A percentile compares a stretch with the other conserved stretches of the same genome.
These are phyloP conservation scores for Hymenoscyphus occultus DNA, from an alignment of 2,329 filamentous ascomycete species.

Conservation along the genomic window DNA sequence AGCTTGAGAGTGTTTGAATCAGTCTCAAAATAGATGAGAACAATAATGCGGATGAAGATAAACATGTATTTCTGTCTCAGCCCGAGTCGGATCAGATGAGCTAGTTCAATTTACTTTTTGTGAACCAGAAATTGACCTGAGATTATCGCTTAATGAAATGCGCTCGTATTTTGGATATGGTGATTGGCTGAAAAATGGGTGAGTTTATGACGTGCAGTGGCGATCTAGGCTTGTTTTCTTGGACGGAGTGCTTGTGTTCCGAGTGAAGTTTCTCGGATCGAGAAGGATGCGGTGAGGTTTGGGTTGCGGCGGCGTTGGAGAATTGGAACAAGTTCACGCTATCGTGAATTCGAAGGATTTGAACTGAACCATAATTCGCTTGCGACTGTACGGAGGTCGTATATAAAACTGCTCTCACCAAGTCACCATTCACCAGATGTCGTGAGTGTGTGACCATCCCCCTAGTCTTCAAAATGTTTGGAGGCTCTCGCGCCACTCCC, in stretches of 20 bases:
- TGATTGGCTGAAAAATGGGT: not conserved
- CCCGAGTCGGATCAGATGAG: no score
- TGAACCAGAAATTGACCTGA: no score
- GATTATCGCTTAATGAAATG: no score
- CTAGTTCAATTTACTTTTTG: no score
- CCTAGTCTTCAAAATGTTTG: not conserved
- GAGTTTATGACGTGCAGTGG: not conserved
- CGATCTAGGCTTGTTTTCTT: not conserved
- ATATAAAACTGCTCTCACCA: not conserved
- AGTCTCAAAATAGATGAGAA: no score
- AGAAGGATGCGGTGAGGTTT: not conserved
- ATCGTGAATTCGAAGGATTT: no score
- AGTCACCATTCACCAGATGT: not conserved
- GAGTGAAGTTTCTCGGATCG: not conserved
- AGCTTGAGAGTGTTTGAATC: no score
- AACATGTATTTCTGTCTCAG: no score
- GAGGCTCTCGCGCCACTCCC: not conserved
- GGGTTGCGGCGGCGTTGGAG: not conserved
- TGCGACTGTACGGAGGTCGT: no score
- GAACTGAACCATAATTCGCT: no score
- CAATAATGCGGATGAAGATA: no score
- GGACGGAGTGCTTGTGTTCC: constrained; percentile 3
- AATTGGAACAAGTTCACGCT: no score
- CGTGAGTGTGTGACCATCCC: not conserved
- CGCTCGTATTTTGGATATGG: not conserved